Percentiles rank a stretch among this genome's conserved stretches.
Evolutionary conservation across 805 yeast species (phyloP).

Genomic region (Saccharomycopsis fibuligera): DNA sequence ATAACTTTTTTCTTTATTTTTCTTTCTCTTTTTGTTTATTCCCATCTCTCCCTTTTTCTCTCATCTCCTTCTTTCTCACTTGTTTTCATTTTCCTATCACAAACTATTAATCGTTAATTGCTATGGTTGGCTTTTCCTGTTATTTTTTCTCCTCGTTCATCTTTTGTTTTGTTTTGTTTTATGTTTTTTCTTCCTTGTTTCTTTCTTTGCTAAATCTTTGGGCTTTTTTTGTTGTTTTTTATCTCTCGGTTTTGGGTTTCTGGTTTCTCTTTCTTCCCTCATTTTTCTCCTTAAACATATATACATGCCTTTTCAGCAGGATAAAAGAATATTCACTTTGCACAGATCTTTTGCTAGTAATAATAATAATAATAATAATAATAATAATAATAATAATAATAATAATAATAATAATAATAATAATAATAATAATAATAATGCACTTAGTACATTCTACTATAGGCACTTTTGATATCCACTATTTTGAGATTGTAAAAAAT

Average conservation of each 20-base stretch:
- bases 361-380: too few species aligned
- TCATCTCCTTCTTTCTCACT: background rate
- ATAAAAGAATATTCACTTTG: too few species aligned
- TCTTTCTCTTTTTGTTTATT: background rate
- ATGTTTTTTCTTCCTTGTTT: background rate
- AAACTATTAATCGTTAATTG: too few species aligned
- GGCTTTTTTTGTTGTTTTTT: background rate
- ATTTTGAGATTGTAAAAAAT: too few species aligned
- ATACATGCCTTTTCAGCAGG: too few species aligned
- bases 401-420: too few species aligned
- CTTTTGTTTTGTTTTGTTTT: background rate
- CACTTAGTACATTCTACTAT: too few species aligned
- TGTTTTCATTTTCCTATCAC: too few species aligned
- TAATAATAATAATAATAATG: too few species aligned
- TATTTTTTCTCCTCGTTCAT: background rate
- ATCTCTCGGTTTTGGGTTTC: background rate
- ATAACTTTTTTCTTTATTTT: background rate
- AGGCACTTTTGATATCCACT: too few species aligned
- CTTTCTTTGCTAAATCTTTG: background rate
- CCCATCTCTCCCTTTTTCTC: background rate
- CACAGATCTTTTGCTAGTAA: too few species aligned
- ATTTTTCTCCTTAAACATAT: background rate
- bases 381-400: too few species aligned
- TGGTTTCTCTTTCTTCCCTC: background rate
- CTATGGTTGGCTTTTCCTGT: background rate